A percentile compares a stretch with the other conserved stretches of the same genome.
These are phyloP conservation scores for Pleurotus pulmonarius DNA, from an alignment of 768 basidiomycete species.

Conservation along the genomic window DNA sequence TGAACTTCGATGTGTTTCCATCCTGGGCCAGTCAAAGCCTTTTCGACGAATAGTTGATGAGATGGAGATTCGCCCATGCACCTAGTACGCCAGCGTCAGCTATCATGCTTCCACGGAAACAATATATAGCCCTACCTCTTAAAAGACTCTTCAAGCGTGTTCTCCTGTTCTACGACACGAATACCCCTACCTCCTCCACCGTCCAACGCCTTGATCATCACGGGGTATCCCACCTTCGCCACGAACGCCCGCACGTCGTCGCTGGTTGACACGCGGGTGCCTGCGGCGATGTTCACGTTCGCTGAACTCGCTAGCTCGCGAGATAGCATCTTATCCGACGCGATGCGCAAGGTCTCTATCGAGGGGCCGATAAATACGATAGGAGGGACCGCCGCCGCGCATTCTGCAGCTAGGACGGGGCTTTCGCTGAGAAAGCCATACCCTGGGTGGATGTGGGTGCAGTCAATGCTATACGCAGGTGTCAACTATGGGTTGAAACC, in stretches of 20 bases:
- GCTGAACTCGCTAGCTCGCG: constrained; percentile 28
- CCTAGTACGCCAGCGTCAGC: constrained; percentile 10
- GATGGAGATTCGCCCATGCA: constrained; percentile 37
- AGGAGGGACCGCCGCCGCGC: constrained; percentile 59
- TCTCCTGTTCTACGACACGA: constrained; percentile 73
- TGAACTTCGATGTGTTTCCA: constrained; percentile 87
- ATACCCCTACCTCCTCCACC: constrained; percentile 90
- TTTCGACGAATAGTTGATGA: constrained; percentile 73
- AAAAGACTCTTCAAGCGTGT: constrained; percentile 72
- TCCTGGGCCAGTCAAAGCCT: constrained; percentile 71
- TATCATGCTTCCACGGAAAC: too few species aligned
- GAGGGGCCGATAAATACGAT: constrained; percentile 81
- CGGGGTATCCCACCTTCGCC: constrained; percentile 30
- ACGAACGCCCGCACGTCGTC: constrained; percentile 26
- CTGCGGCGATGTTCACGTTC: constrained; percentile 26
- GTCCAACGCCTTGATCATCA: constrained; percentile 91
- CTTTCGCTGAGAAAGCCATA: constrained; percentile 91
- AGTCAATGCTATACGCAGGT: constrained; percentile 12
- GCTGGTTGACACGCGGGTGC: constrained; percentile 20
- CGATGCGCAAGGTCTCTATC: constrained; percentile 73
- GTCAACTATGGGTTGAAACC: neutral
- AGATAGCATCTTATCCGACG: constrained; percentile 41
- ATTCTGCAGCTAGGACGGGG: constrained; percentile 73
- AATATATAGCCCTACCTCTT: constrained; percentile 36
- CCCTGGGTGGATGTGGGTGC: constrained; percentile 44